Evolutionary conservation across 257 asterid species (phyloP), one percentile per base, ranked within the genome.

Genomic region (Lycium ferocissimum): DNA sequence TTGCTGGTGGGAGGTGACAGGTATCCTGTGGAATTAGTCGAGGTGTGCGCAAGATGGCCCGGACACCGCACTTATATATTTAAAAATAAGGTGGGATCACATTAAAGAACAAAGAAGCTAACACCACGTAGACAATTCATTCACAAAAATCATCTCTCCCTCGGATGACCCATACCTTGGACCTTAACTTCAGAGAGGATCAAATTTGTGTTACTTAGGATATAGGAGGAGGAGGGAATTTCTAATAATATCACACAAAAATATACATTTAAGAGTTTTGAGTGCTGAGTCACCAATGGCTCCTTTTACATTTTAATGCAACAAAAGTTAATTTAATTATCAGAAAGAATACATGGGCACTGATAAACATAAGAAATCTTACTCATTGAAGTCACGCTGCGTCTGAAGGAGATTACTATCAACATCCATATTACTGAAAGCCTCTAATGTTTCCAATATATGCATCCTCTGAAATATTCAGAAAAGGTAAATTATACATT

Each of bases 381-480:
- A 96, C 99, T 92, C 98, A 38, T 91, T 96, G 88, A 94, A 96
- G 86, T 94, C 98, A 67, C 94, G 97, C 67, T 89, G 92, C 33
- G 81, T 78, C 84, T 89, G 91, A 89, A 93, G 97, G 82, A 91
- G 83, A 86, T 89, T 83, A 26, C 88, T 61, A 78, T 78, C 89
- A 71, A 89, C 86, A 84, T 91, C 94, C 92, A 91, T 86, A 84
- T 91, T 94, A 84, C 81, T 92, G 88, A 95, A 87, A 83, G 94
- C 95, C 89, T 96, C 99, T 59, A 93, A 83, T 62, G 97, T 91
- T 87, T 94, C 98, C 87, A 93, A 90, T 71, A 93, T 89, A 71
- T 89, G 89, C 96, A 94, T 90, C 88, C 98, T 94, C 99, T 96
- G 94, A 83, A 88, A 85, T 67, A 69, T 53, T 38, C 81, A 54